phyloP scores from a whole-genome alignment of 78 protist genomes.

The Dictyostelium capitatum region DNA sequence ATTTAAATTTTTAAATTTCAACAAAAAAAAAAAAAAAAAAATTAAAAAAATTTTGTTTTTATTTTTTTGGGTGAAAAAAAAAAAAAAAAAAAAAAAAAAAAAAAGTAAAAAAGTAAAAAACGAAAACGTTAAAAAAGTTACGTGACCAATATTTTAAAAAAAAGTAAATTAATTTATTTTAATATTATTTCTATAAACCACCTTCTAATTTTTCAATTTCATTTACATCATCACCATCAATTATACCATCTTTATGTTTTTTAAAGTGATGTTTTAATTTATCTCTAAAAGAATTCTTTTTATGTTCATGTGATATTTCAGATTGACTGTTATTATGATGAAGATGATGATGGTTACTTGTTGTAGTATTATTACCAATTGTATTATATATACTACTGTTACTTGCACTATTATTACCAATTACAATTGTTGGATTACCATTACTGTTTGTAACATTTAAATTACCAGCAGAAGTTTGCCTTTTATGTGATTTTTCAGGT shows the following conservation, averaged over 20 bases:
- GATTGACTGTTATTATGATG: neutral
- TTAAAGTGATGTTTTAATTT: conserved; percentile 29
- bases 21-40: too few species aligned
- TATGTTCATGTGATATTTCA: conserved; percentile 11
- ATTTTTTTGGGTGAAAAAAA: too few species aligned
- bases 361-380: neutral
- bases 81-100: too few species aligned
- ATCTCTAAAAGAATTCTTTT: conserved; percentile 16
- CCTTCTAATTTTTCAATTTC: conserved; percentile 20
- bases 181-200: neutral
- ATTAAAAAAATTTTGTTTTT: too few species aligned
- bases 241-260: conserved; percentile 15
- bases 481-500: conserved; percentile 5
- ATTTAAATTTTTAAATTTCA: too few species aligned
- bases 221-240: neutral
- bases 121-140: too few species aligned
- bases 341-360: neutral
- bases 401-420: neutral
- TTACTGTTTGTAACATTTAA: neutral
- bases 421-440: conserved; percentile 2
- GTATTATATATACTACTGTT: neutral
- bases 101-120: too few species aligned
- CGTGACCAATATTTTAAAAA: too few species aligned
- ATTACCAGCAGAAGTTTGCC: conserved; percentile 38
- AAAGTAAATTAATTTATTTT: too few species aligned